Conservation (phyloP, 495 filamentous ascomycete genomes). For the Aspergillus bridgeri region DNA sequence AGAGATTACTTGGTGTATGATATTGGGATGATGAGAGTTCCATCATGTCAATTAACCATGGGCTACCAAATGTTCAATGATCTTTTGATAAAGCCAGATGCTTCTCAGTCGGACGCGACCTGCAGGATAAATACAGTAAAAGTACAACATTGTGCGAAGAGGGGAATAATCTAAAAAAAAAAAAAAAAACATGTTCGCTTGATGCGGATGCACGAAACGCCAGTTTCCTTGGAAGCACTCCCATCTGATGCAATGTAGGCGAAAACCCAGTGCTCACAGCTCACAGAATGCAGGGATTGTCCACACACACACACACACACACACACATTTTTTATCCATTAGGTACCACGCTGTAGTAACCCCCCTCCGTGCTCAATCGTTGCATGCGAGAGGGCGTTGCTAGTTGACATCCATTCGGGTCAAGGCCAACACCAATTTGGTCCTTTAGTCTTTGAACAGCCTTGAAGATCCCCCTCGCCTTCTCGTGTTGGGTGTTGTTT, state of each 20-base stretch:
- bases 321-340: slow-evolving; percentile 8
- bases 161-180: background rate
- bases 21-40: background rate
- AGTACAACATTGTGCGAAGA: background rate
- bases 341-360: slow-evolving; percentile 32
- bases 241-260: background rate
- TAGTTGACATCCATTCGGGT: slow-evolving; percentile 39
- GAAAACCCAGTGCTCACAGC: background rate
- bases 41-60: background rate
- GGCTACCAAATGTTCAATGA: background rate
- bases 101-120: no score
- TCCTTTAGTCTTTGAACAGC: slow-evolving; percentile 43
- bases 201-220: background rate
- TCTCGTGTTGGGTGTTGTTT: slow-evolving; percentile 33
- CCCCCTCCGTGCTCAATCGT: slow-evolving; percentile 42
- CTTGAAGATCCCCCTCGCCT: slow-evolving; percentile 36
- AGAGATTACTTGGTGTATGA: background rate
- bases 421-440: slow-evolving; percentile 46
- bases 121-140: background rate
- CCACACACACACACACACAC: no score
- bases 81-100: no score
- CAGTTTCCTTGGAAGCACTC: background rate
- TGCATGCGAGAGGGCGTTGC: slow-evolving; percentile 18
- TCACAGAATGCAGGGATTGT: background rate
- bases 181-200: background rate